These are phyloP conservation scores for Alternaria sp. DNA, from an alignment of 2,329 filamentous ascomycete species.

Conservation along the genomic window DNA sequence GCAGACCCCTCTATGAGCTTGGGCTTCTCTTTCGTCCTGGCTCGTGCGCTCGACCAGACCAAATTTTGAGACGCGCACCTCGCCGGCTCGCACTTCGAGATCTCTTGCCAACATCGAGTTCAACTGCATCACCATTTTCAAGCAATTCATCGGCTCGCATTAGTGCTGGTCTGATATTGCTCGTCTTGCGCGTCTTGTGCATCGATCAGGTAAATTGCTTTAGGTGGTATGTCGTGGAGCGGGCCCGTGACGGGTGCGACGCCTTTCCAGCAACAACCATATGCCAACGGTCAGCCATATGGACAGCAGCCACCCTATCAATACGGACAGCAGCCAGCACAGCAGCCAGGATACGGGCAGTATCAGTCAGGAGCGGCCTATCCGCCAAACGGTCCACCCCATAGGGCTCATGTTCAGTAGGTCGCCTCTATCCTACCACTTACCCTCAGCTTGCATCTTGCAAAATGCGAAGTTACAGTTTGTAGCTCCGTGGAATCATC, in stretches of 20 bases:
- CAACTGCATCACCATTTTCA: conserved; percentile 10
- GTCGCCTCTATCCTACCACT: conserved; percentile 20
- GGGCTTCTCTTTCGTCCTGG: conserved; percentile 27
- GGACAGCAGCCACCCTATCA: conserved; percentile 40
- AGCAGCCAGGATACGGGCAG: conserved; percentile 44
- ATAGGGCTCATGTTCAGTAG: conserved; percentile 46
- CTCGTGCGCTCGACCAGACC: conserved; percentile 41
- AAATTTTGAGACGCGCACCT: conserved; percentile 37
- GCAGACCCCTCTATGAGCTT: conserved; percentile 19
- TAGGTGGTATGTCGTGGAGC: conserved; percentile 49
- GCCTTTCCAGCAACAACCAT: conserved; percentile 46
- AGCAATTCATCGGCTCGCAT: conserved; percentile 12
- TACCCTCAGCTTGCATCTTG: not conserved
- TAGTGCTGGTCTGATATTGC: not conserved
- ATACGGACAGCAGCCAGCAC: conserved; percentile 43
- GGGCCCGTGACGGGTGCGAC: conserved; percentile 44
- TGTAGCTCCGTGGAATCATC: not conserved
- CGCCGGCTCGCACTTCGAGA: conserved; percentile 27
- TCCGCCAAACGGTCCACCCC: conserved; percentile 32
- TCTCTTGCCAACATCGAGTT: conserved; percentile 19
- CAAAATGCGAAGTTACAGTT: not conserved
- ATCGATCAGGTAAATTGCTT: conserved; percentile 8
- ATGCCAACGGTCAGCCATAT: conserved; percentile 40
- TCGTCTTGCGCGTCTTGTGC: conserved; percentile 4
- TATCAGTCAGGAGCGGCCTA: conserved; percentile 38